A percentile compares a stretch with the other conserved stretches of the same genome.
phyloP scores from a whole-genome alignment of 2,329 filamentous ascomycete species.

The Rutstroemia sydowiana region DNA sequence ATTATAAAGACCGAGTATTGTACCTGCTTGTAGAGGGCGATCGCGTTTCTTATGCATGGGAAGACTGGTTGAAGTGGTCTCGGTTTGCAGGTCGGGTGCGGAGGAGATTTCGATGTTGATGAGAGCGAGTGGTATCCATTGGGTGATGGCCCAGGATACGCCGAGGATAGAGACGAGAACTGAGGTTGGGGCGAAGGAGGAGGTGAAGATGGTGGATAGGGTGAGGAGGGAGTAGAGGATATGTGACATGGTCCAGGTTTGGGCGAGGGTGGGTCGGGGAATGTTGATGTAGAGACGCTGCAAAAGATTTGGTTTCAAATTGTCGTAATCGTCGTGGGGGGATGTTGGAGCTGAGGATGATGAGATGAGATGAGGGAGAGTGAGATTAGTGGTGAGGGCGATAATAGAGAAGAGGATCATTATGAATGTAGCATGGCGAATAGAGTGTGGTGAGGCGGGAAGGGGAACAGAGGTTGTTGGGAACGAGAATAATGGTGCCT shows the following conservation, averaged over 20 bases:
- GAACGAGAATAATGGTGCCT: not conserved
- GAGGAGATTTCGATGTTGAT: conserved; percentile 9
- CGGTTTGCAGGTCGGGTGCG: not conserved
- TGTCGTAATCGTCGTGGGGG: too few species aligned
- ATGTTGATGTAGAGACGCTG: not conserved
- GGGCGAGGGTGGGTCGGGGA: not conserved
- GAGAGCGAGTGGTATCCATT: conserved; percentile 10
- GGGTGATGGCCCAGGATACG: conserved; percentile 7
- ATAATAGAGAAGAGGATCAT: conserved; percentile 8
- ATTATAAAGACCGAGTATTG: conserved; percentile 9
- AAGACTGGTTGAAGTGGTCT: not conserved
- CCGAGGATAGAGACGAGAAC: conserved; percentile 5
- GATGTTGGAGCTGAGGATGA: not conserved
- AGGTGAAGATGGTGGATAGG: conserved; percentile 1
- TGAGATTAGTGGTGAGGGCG: conserved; percentile 4
- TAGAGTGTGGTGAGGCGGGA: conserved; percentile 2
- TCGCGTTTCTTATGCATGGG: not conserved
- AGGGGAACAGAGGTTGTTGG: not conserved
- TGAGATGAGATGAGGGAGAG: conserved; percentile 1
- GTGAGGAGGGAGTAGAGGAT: conserved; percentile 3
- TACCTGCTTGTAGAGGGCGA: conserved; percentile 2
- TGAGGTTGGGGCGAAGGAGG: not conserved
- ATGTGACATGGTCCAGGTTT: conserved; percentile 4
- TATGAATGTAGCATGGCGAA: conserved; percentile 6
- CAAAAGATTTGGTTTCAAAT: not conserved